Evolutionary conservation across 2,329 filamentous ascomycete species (phyloP).

Genomic region (Fusarium sp.): DNA sequence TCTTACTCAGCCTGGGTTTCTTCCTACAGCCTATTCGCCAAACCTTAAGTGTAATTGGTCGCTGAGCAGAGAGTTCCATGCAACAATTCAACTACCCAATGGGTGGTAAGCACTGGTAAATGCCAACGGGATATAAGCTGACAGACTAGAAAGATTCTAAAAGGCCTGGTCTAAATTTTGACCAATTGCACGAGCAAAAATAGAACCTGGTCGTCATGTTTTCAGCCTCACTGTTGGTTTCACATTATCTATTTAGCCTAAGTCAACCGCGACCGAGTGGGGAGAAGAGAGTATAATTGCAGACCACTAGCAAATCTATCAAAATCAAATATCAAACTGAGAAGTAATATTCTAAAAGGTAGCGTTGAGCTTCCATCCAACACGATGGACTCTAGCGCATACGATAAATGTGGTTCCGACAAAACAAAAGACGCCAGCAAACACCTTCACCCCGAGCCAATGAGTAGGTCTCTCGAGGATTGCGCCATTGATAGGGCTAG

Average conservation of each 20-base stretch:
- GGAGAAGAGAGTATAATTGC: background rate
- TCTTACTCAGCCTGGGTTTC: background rate
- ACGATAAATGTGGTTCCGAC: slow-evolving; percentile 29
- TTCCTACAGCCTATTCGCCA: background rate
- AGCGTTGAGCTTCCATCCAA: slow-evolving; percentile 34
- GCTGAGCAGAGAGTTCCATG: too few species aligned
- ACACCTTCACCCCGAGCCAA: slow-evolving; percentile 56
- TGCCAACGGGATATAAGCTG: background rate
- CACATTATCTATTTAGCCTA: background rate
- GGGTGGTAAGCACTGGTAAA: too few species aligned
- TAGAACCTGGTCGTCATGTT: too few species aligned
- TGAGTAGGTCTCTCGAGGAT: slow-evolving; percentile 50
- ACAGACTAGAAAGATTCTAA: background rate
- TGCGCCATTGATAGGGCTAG: slow-evolving; percentile 68
- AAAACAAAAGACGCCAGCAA: slow-evolving; percentile 45
- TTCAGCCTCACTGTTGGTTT: background rate
- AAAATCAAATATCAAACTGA: background rate
- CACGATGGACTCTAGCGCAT: slow-evolving; percentile 22
- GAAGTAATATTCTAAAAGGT: slow-evolving; percentile 10
- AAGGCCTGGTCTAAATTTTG: background rate
- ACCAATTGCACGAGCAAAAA: background rate
- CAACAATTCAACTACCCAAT: background rate
- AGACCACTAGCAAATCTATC: background rate
- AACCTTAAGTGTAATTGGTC: background rate
- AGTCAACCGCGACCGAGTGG: background rate